phyloP scores from a whole-genome alignment of 352 stramenopile genomes.

The Phytophthora uliginosa region DNA sequence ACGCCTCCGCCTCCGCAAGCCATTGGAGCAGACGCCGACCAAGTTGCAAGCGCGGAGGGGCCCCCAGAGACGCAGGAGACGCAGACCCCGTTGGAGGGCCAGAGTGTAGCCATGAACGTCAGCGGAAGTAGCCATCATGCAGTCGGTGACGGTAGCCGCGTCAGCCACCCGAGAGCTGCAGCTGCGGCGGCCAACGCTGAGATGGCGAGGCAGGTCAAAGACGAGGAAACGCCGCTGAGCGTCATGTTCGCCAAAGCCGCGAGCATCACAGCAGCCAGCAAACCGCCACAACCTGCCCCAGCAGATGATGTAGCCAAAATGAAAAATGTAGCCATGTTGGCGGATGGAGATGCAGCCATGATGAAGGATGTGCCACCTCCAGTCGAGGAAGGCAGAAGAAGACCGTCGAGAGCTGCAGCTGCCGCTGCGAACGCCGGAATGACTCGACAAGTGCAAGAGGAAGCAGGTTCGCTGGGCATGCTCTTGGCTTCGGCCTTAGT shows the following conservation, averaged over 20 bases:
- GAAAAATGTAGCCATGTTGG: not conserved
- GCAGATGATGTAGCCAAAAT: constrained; percentile 1
- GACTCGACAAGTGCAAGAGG: constrained; percentile 21
- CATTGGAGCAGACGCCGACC: not conserved
- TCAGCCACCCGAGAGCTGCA: constrained; percentile 14
- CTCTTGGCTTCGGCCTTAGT: constrained; percentile 6
- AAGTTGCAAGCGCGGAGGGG: not conserved
- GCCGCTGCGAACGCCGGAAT: constrained; percentile 24
- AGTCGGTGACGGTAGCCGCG: constrained; percentile 2
- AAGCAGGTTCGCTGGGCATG: constrained; percentile 12
- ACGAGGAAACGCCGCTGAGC: constrained; percentile 7
- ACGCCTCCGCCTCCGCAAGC: not conserved
- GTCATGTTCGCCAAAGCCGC: constrained; percentile 7
- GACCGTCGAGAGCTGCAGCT: constrained; percentile 29
- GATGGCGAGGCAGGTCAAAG: constrained; percentile 19
- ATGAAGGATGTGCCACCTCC: not conserved
- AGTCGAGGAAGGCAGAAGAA: not conserved
- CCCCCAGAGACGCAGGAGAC: constrained; percentile 5
- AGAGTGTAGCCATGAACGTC: constrained; percentile 5
- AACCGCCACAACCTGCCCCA: not conserved
- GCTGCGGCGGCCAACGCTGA: constrained; percentile 10
- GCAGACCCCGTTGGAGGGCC: not conserved
- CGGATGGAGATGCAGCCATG: not conserved
- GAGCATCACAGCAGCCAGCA: not conserved
- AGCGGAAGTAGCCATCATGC: constrained; percentile 5